Base-by-base conservation (phyloP, 495 filamentous ascomycete genomes). In the Aspergillus conjunctus region DNA sequence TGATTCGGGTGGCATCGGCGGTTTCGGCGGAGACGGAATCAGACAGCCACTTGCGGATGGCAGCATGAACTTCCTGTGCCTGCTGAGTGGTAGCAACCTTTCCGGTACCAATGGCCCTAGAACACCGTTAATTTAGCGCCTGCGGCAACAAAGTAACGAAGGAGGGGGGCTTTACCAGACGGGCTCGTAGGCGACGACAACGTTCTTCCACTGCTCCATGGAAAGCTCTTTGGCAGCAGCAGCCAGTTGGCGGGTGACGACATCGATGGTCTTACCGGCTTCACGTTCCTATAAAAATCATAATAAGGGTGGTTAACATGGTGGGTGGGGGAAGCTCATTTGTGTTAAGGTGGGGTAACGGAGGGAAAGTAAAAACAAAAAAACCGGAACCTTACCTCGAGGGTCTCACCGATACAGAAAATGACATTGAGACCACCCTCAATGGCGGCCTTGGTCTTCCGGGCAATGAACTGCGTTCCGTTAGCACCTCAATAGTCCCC, bases 171-270 rank as follows among this genome's bases (percentile, higher is more conserved):
- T 75, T 67, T 74, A 83, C 93, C 94, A 98, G 80, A 98, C 93
- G 66, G 94, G 94, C 84, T 98, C 95, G 75, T 98, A 98, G 67
- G 94, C 95, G 68, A 98, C 85, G 74, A 98, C 93, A 66, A 98
- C 86, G 79, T 94, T 95, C 56, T 77, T 81, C 94, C 94, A 98
- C 77, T 97, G 88, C 70, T 82, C 81, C 68, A 91, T 79, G 70
- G 62, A 71, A 57, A 81, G 68, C 74, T 83, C 79, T 71, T 91
- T 83, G 56, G 78, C 79, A 59, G 90, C 84, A 62, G 88, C 89
- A 44, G 81, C 78, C 61, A 94, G 83, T 73, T 94, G 91, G 33
- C 74, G 73, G 68, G 91, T 93, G 60, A 97, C 90, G 57, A 97
- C 90, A n/a, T 91, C 85, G 69, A 96, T 88, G 59, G 94, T 97